Evolutionary conservation across 208 protist species (phyloP).

Genomic region (Trypanosoma lewisi): DNA sequence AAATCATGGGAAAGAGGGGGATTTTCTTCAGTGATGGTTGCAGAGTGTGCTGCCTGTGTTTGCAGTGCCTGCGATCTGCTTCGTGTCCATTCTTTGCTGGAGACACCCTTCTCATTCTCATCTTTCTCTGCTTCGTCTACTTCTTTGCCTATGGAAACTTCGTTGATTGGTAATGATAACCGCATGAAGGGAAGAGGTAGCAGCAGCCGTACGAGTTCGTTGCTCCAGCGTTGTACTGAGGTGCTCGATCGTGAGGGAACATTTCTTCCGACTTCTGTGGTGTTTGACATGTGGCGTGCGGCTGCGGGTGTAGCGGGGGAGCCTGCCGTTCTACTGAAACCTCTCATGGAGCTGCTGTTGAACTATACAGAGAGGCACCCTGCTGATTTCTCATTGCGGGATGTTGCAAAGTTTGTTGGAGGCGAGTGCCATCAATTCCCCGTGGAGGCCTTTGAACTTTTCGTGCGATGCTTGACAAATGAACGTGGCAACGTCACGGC

Average conservation of each 20-base stretch:
- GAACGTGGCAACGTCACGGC: slow-evolving; percentile 22
- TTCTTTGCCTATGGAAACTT: background rate
- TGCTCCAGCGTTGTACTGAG: slow-evolving; percentile 21
- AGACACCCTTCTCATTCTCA: background rate
- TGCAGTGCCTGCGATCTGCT: slow-evolving; percentile 17
- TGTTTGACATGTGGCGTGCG: slow-evolving; percentile 27
- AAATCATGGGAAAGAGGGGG: slow-evolving; percentile 18
- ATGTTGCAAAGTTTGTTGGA: slow-evolving; percentile 20
- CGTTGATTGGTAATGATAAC: background rate
- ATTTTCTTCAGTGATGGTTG: background rate
- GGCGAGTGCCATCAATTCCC: slow-evolving; percentile 21
- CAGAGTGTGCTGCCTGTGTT: slow-evolving; percentile 16
- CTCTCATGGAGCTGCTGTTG: slow-evolving; percentile 13
- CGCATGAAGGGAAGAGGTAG: background rate
- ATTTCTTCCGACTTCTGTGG: slow-evolving; percentile 1
- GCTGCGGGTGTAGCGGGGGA: background rate
- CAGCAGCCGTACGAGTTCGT: background rate
- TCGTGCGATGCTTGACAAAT: slow-evolving; percentile 40
- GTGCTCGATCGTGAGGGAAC: background rate
- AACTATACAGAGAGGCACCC: slow-evolving; percentile 16
- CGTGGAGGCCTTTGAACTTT: slow-evolving; percentile 60
- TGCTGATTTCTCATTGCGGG: slow-evolving; percentile 19
- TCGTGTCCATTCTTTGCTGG: slow-evolving; percentile 1
- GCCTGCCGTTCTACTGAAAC: background rate
- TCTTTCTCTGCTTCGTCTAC: background rate